phyloP scores from a whole-genome alignment of 2,329 filamentous ascomycete species.

The Penicillium brevicompactum region DNA sequence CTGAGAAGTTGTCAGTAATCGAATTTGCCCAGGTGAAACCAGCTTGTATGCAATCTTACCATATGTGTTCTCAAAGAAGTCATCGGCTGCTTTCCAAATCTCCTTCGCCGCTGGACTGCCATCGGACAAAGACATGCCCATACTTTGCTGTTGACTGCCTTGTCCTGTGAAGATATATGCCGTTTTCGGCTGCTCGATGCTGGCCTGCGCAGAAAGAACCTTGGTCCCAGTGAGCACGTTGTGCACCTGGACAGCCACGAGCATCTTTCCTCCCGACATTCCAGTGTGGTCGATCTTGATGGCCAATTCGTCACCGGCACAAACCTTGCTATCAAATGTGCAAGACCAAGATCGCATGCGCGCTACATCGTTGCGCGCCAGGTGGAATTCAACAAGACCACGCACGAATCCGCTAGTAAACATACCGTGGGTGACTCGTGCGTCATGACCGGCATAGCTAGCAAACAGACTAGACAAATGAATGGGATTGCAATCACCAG shows the following conservation, averaged over 20 bases:
- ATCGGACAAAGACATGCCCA: constrained; percentile 97
- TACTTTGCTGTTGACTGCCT: constrained; percentile 95
- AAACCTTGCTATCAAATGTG: constrained; percentile 89
- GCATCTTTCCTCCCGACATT: constrained; percentile 96
- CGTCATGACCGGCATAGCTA: constrained; percentile 88
- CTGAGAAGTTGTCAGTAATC: constrained; percentile 11
- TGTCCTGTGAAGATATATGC: constrained; percentile 97
- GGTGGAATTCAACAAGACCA: constrained; percentile 84
- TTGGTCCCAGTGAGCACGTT: constrained; percentile 79
- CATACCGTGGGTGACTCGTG: constrained; percentile 97
- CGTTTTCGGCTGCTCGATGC: constrained; percentile 93
- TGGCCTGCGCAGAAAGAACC: constrained; percentile 86
- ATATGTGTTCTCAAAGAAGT: constrained; percentile 95
- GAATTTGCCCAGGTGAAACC: background rate
- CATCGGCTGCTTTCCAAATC: constrained; percentile 93
- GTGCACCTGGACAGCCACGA: constrained; percentile 88
- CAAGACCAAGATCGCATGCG: constrained; percentile 94
- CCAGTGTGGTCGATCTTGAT: constrained; percentile 91
- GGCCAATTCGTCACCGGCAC: constrained; percentile 88
- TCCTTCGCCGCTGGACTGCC: constrained; percentile 89
- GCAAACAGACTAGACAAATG: constrained; percentile 95
- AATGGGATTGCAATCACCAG: constrained; percentile 95
- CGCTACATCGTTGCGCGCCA: constrained; percentile 91
- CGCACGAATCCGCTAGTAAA: constrained; percentile 93
- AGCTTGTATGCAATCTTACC: constrained; percentile 46